Evolutionary conservation across 306 rosid genomes (phyloP).

Genomic region (Cyamopsis tetragonoloba): DNA sequence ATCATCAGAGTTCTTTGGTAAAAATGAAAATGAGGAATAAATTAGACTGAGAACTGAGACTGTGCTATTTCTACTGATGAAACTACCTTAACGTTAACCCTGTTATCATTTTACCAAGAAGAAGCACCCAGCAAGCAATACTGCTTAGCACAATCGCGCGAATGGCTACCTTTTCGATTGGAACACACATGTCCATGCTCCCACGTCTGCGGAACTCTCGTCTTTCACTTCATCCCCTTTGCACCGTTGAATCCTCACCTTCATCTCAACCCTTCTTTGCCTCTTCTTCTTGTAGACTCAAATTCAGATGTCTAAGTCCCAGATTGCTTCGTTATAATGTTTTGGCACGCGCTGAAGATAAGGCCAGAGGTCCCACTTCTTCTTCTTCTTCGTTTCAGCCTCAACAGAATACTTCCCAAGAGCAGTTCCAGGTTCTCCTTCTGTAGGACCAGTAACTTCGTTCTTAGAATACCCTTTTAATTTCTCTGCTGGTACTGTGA

Average conservation of each 20-base stretch:
- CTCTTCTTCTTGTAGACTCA: slow-evolving; percentile 34
- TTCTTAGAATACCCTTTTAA: slow-evolving; percentile 5
- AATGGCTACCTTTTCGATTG: slow-evolving; percentile 64
- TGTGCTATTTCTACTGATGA: background rate
- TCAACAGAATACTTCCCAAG: slow-evolving; percentile 45
- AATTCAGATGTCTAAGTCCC: slow-evolving; percentile 24
- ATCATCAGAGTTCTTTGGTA: background rate
- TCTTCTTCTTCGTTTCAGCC: slow-evolving; percentile 47
- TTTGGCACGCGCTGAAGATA: slow-evolving; percentile 71
- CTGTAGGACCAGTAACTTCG: background rate
- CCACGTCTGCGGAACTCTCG: slow-evolving; percentile 31
- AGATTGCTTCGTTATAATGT: slow-evolving; percentile 46
- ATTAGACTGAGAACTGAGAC: background rate
- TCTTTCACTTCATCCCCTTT: slow-evolving; percentile 18
- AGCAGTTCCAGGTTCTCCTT: slow-evolving; percentile 51
- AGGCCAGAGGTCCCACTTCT: slow-evolving; percentile 37
- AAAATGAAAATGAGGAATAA: background rate
- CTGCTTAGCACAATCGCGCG: background rate
- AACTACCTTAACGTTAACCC: background rate
- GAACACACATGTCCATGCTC: slow-evolving; percentile 40
- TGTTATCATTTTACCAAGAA: background rate
- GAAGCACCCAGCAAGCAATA: background rate
- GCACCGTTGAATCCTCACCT: slow-evolving; percentile 27
- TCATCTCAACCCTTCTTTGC: slow-evolving; percentile 36
- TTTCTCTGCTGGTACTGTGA: background rate